A percentile compares a stretch with the other conserved stretches of the same genome.
phyloP scores from a whole-genome alignment of 768 basidiomycete genomes.

The Lactifluus piperatus region DNA sequence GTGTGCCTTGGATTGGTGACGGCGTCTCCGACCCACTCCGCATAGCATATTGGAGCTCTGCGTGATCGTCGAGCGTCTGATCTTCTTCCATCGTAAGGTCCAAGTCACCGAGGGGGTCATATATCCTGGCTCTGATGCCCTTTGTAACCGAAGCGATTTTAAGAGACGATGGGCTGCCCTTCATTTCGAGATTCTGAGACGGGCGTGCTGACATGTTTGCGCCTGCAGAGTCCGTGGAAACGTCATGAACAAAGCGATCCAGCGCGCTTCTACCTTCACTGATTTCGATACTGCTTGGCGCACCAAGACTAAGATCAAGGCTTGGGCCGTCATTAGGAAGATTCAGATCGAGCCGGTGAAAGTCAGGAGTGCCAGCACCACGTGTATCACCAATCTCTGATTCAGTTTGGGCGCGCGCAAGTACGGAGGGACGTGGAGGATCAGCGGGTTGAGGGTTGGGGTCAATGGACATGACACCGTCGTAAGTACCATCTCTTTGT shows the following conservation, averaged over 20 bases:
- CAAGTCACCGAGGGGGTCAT: constrained; percentile 24
- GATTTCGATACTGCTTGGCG: constrained; percentile 22
- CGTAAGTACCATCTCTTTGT: constrained; percentile 23
- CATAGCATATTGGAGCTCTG: constrained; percentile 1
- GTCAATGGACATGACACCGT: constrained; percentile 29
- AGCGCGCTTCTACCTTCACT: constrained; percentile 34
- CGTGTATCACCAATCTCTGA: constrained; percentile 12
- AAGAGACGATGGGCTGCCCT: constrained; percentile 19
- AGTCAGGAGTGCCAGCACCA: constrained; percentile 5
- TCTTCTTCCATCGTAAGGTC: constrained; percentile 29
- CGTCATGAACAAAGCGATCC: constrained; percentile 33
- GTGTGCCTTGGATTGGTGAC: constrained; percentile 9
- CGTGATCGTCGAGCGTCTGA: constrained; percentile 25
- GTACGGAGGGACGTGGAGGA: constrained; percentile 26
- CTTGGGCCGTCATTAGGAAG: not conserved
- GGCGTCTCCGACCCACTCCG: not conserved
- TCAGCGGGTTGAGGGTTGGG: constrained; percentile 28
- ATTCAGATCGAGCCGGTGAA: constrained; percentile 24
- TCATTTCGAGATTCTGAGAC: constrained; percentile 17
- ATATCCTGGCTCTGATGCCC: constrained; percentile 27
- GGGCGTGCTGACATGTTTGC: not conserved
- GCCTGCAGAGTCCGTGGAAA: constrained; percentile 20
- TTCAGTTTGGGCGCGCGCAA: constrained; percentile 23
- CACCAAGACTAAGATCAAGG: constrained; percentile 7
- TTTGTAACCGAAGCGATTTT: constrained; percentile 28